These are phyloP conservation scores for Mycena capillaripes DNA, from an alignment of 768 basidiomycete species.

Conservation along the genomic window DNA sequence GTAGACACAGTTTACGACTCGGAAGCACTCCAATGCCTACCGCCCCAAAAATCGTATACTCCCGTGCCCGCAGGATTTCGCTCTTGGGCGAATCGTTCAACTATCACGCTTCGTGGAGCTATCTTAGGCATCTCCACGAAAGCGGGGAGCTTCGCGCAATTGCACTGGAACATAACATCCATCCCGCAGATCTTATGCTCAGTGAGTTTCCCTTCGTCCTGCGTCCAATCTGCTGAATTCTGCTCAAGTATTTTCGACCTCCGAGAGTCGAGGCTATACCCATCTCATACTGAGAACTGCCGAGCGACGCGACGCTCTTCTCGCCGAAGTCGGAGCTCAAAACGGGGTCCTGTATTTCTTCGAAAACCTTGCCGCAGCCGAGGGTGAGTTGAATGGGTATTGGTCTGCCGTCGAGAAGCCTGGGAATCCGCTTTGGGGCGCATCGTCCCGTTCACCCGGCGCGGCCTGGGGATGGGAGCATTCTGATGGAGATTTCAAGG, in stretches of 20 bases:
- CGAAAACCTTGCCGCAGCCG: slow-evolving; percentile 8
- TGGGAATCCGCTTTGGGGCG: slow-evolving; percentile 9
- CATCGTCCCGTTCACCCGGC: neutral
- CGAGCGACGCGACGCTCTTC: neutral
- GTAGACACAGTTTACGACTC: slow-evolving; percentile 7
- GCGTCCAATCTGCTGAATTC: neutral
- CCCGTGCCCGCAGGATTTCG: slow-evolving; percentile 3
- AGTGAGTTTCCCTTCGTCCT: neutral
- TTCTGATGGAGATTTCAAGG: neutral
- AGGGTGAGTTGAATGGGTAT: slow-evolving; percentile 11
- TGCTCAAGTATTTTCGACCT: slow-evolving; percentile 1
- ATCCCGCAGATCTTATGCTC: neutral
- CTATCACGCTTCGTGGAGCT: neutral
- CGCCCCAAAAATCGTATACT: neutral
- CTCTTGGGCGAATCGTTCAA: slow-evolving; percentile 9
- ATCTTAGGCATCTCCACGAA: neutral
- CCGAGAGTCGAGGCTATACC: neutral
- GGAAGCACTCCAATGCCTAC: neutral
- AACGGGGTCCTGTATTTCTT: slow-evolving; percentile 7
- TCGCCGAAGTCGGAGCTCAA: neutral
- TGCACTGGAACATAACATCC: neutral
- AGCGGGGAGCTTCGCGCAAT: slow-evolving; percentile 4
- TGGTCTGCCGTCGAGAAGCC: neutral
- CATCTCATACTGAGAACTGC: neutral
- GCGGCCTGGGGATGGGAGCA: slow-evolving; percentile 22